Evolutionary conservation across 2,329 filamentous ascomycete species (phyloP).

Genomic region (Verticillium nonalfalfae): DNA sequence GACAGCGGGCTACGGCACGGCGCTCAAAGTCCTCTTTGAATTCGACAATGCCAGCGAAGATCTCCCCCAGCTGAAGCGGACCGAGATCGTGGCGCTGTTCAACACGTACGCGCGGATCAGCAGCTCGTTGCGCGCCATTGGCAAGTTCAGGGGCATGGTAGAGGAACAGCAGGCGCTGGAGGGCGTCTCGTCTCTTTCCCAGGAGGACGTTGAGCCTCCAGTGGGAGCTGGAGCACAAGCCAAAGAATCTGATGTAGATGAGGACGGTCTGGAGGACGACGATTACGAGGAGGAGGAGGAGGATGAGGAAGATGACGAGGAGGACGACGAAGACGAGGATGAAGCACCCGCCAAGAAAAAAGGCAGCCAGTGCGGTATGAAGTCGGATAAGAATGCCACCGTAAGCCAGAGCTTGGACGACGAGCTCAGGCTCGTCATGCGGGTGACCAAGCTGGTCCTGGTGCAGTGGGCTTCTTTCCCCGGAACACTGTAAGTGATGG

Average conservation of each 20-base stretch:
- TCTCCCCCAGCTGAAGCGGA: conserved; percentile 71
- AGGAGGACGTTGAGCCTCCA: neutral
- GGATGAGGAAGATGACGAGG: conserved; percentile 18
- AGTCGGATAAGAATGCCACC: neutral
- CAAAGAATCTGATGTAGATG: neutral
- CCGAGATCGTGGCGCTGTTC: conserved; percentile 88
- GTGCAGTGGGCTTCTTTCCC: conserved; percentile 66
- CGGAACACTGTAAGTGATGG: conserved; percentile 57
- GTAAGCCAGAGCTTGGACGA: conserved; percentile 37
- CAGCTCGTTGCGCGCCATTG: conserved; percentile 69
- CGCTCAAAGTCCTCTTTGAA: conserved; percentile 93
- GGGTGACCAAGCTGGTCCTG: conserved; percentile 60
- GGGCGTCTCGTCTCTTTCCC: neutral
- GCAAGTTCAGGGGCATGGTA: conserved; percentile 59
- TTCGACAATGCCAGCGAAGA: conserved; percentile 64
- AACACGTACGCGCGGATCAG: conserved; percentile 90
- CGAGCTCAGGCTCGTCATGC: conserved; percentile 59
- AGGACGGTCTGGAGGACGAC: conserved; percentile 19
- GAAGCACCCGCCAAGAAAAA: conserved; percentile 38
- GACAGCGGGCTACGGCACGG: conserved; percentile 89
- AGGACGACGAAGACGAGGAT: conserved; percentile 19
- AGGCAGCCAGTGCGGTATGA: conserved; percentile 29
- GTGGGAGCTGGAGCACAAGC: neutral
- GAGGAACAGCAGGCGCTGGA: conserved; percentile 16
- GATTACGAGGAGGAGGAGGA: conserved; percentile 28